phyloP scores from a whole-genome alignment of 2,329 filamentous ascomycete genomes.

The Dothidotthia symphoricarpi region DNA sequence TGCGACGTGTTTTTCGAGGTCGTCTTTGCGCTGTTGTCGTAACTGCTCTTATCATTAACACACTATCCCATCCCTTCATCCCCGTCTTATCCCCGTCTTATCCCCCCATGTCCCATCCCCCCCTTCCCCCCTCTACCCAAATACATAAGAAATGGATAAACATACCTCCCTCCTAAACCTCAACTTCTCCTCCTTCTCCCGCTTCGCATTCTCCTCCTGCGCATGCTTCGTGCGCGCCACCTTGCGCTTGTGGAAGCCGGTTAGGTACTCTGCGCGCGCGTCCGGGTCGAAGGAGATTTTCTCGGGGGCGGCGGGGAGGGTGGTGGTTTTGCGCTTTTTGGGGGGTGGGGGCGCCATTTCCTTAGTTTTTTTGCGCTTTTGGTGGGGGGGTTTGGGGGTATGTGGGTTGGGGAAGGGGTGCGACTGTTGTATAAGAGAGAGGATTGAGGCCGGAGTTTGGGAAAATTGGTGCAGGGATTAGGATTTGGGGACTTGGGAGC shows the following conservation, averaged over 20 bases:
- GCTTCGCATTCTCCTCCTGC: slow-evolving; percentile 75
- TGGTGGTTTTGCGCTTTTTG: slow-evolving; percentile 44
- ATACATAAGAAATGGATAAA: neutral
- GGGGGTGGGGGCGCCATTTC: slow-evolving; percentile 22
- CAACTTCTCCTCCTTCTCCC: slow-evolving; percentile 73
- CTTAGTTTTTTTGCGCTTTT: slow-evolving; percentile 1
- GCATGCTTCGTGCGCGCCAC: slow-evolving; percentile 79
- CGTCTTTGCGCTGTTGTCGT: slow-evolving; percentile 75
- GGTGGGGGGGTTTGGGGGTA: slow-evolving; percentile 1
- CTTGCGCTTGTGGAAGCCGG: slow-evolving; percentile 96
- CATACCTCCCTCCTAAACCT: slow-evolving; percentile 71
- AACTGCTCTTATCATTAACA: too few species aligned
- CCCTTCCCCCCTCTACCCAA: too few species aligned
- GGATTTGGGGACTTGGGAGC: slow-evolving; percentile 2
- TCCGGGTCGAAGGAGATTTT: slow-evolving; percentile 82
- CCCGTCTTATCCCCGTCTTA: too few species aligned
- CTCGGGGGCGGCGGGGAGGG: slow-evolving; percentile 60
- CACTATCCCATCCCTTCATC: too few species aligned
- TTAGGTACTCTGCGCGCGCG: slow-evolving; percentile 82
- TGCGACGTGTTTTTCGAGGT: slow-evolving; percentile 78
- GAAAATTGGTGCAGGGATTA: slow-evolving; percentile 28
- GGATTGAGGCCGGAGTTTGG: slow-evolving; percentile 10
- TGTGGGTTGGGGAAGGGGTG: too few species aligned
- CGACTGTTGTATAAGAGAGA: too few species aligned
- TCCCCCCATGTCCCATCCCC: too few species aligned